Conservation (phyloP, 73 alveolate genomes). For the Paramecium caudatum region DNA sequence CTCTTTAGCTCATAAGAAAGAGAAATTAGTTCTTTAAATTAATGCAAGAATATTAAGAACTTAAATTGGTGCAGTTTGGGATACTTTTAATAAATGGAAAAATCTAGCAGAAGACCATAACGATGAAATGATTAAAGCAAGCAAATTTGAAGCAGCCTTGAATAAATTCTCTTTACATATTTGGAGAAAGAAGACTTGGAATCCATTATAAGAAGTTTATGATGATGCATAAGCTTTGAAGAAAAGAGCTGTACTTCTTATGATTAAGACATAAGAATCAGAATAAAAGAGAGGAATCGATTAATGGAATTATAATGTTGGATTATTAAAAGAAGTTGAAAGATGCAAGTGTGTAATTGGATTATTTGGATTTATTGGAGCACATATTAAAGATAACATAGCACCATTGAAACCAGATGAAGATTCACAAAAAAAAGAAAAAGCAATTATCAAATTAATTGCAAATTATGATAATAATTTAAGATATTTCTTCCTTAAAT, state of each 20-base stretch:
- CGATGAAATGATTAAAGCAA: neutral
- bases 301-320: neutral
- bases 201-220: slow-evolving; percentile 47
- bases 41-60: neutral
- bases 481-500: neutral
- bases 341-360: neutral
- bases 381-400: neutral
- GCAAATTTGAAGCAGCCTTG: neutral
- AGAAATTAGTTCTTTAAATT: neutral
- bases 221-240: neutral
- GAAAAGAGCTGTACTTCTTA: neutral
- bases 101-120: neutral
- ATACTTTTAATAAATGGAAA: slow-evolving; percentile 47
- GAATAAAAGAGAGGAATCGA: neutral
- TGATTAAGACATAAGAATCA: slow-evolving; percentile 45
- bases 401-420: neutral
- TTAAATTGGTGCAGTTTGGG: neutral
- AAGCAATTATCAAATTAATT: neutral
- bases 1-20: neutral
- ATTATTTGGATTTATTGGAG: neutral
- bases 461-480: neutral
- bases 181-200: neutral
- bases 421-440: neutral
- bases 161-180: neutral
- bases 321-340: neutral